Evolutionary conservation across 441 rosid genomes (phyloP).

Genomic region (Pelargonium australe): DNA sequence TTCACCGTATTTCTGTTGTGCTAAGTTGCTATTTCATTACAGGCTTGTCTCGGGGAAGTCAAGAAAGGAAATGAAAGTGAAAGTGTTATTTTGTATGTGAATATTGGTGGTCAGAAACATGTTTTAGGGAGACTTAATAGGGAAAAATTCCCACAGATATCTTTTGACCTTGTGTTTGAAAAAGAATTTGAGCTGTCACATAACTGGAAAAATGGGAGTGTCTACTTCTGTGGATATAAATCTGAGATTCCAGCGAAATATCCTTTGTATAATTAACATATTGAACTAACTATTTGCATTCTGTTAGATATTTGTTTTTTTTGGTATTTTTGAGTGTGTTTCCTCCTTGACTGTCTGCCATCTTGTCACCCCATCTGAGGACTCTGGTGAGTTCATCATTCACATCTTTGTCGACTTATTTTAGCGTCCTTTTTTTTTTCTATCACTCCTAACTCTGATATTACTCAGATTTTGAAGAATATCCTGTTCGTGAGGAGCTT

Average conservation of each 20-base stretch:
- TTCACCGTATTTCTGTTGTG: conserved; percentile 5
- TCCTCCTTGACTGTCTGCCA: conserved; percentile 38
- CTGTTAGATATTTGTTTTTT: not conserved
- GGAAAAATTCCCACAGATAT: conserved; percentile 58
- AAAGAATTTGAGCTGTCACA: conserved; percentile 63
- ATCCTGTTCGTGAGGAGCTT: conserved; percentile 17
- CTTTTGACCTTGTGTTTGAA: conserved; percentile 57
- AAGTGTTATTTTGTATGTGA: conserved; percentile 33
- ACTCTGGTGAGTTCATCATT: conserved; percentile 29
- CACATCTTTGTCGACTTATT: not conserved
- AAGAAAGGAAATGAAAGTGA: conserved; percentile 44
- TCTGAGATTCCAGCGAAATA: conserved; percentile 36
- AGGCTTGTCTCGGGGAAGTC: conserved; percentile 64
- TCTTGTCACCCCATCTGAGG: conserved; percentile 18
- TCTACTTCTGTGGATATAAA: conserved; percentile 63
- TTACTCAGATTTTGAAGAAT: conserved; percentile 13
- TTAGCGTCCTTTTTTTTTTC: not conserved
- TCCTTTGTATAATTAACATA: conserved; percentile 32
- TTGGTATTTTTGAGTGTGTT: conserved; percentile 12
- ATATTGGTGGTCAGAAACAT: conserved; percentile 40
- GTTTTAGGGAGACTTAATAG: conserved; percentile 61
- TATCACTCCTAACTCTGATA: not conserved
- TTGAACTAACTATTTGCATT: not conserved
- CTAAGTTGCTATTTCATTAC: conserved; percentile 12
- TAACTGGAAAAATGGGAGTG: conserved; percentile 62